Conservation (phyloP, 2,329 filamentous ascomycete species). For the Chaetothyriales sp. region DNA sequence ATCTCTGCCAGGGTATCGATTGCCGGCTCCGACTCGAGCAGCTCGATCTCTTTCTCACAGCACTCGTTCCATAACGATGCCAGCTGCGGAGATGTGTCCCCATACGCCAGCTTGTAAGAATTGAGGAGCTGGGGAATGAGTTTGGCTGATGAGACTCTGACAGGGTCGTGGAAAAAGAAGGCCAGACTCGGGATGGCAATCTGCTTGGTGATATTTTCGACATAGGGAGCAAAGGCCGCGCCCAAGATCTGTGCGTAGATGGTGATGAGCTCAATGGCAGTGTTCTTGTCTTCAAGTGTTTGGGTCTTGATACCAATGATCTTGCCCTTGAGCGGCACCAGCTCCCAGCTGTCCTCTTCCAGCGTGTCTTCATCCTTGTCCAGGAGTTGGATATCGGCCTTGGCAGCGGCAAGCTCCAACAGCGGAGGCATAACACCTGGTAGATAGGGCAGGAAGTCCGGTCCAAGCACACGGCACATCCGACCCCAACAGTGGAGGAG, state of each 20-base stretch:
- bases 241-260: slow-evolving; percentile 97
- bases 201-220: slow-evolving; percentile 86
- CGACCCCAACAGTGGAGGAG: slow-evolving; percentile 97
- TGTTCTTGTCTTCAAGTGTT: slow-evolving; percentile 94
- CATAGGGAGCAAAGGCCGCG: slow-evolving; percentile 78
- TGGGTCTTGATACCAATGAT: slow-evolving; percentile 97
- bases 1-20: slow-evolving; percentile 95
- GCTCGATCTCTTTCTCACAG: slow-evolving; percentile 81
- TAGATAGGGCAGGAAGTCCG: slow-evolving; percentile 84
- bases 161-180: slow-evolving; percentile 98
- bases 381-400: slow-evolving; percentile 90
- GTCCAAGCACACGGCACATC: slow-evolving; percentile 87
- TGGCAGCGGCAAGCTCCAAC: slow-evolving; percentile 77
- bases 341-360: slow-evolving; percentile 90
- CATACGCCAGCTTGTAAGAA: slow-evolving; percentile 85
- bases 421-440: slow-evolving; percentile 88
- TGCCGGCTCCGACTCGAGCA: slow-evolving; percentile 81
- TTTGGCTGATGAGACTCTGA: slow-evolving; percentile 86
- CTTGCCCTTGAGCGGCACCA: slow-evolving; percentile 92
- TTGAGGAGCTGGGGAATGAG: slow-evolving; percentile 84
- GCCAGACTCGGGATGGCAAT: slow-evolving; percentile 85
- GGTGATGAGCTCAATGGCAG: slow-evolving; percentile 95
- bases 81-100: slow-evolving; percentile 62
- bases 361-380: slow-evolving; percentile 90
- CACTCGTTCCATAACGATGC: slow-evolving; percentile 71